Evolutionary conservation across 768 basidiomycete genomes (phyloP).

Genomic region (Termitomyces sp.): DNA sequence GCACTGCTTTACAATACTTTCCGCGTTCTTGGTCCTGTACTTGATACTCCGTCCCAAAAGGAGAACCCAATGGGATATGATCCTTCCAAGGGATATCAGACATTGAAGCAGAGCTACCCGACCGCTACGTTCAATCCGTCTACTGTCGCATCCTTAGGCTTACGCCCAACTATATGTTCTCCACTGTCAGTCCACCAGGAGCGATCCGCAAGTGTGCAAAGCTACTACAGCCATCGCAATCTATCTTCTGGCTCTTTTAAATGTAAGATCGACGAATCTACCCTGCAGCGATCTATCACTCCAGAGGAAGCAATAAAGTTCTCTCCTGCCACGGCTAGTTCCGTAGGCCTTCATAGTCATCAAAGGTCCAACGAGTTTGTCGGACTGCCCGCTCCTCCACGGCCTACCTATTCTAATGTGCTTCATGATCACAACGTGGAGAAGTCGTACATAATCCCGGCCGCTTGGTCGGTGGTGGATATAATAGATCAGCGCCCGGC

Average conservation of each 20-base stretch:
- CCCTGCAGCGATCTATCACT: constrained; percentile 15
- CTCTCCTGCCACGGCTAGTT: not conserved
- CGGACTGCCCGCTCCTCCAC: constrained; percentile 34
- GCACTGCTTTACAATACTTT: constrained; percentile 65
- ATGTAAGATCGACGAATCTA: constrained; percentile 19
- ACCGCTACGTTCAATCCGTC: constrained; percentile 6
- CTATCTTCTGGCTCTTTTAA: constrained; percentile 14
- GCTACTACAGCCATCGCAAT: constrained; percentile 17
- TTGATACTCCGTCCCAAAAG: constrained; percentile 29
- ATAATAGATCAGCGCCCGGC: constrained; percentile 1
- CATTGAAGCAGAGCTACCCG: constrained; percentile 14
- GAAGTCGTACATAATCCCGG: constrained; percentile 1
- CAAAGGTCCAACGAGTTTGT: constrained; percentile 20
- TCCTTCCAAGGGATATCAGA: constrained; percentile 3
- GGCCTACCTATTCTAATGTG: constrained; percentile 21
- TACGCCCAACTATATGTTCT: constrained; percentile 6
- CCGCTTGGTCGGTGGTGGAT: constrained; percentile 6
- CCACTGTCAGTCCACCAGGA: constrained; percentile 18
- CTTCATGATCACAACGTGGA: constrained; percentile 12
- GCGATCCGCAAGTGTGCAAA: constrained; percentile 15
- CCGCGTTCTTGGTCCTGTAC: constrained; percentile 50
- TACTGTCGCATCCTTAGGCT: constrained; percentile 6
- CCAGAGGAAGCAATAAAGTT: constrained; percentile 15
- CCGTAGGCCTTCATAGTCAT: constrained; percentile 14
- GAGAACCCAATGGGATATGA: constrained; percentile 22